These are phyloP conservation scores for Rhamnella rubrinervis DNA, from an alignment of 331 rosid genomes.

Conservation along the genomic window DNA sequence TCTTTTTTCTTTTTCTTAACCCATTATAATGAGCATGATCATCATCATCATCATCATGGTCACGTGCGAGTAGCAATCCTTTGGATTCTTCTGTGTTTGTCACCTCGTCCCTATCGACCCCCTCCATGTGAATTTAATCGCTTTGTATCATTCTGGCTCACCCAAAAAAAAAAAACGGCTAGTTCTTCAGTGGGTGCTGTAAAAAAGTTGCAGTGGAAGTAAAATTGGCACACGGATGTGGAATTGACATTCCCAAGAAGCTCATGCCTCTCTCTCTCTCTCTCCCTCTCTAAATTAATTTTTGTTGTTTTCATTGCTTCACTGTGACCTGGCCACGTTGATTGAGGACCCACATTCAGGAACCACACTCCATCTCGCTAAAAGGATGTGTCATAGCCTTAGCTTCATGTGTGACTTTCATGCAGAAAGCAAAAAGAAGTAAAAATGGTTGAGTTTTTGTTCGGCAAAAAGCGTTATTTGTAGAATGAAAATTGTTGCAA, in stretches of 20 bases:
- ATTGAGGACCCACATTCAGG: not conserved
- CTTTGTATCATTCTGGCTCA: not conserved
- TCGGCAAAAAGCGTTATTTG: not conserved
- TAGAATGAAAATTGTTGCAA: not conserved
- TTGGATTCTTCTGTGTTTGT: slow-evolving; percentile 25
- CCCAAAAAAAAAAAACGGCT: slow-evolving; percentile 14
- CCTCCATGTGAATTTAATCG: slow-evolving; percentile 43
- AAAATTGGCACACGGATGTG: slow-evolving; percentile 19
- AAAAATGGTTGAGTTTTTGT: not conserved
- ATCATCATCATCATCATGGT: slow-evolving; percentile 11
- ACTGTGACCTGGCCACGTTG: slow-evolving; percentile 37
- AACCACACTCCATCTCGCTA: not conserved
- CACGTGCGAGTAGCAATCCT: slow-evolving; percentile 32
- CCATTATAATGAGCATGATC: not conserved
- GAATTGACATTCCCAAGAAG: slow-evolving; percentile 31
- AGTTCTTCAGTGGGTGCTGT: not conserved
- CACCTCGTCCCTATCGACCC: slow-evolving; percentile 25
- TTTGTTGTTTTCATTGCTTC: not conserved
- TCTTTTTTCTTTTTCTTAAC: too few species aligned
- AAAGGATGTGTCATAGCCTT: not conserved
- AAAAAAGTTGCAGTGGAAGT: not conserved
- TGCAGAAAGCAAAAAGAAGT: not conserved
- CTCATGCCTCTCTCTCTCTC: not conserved
- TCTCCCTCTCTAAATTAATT: too few species aligned
- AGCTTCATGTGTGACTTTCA: slow-evolving; percentile 1